Conservation (phyloP, 805 yeast species). For the Candida tibetensis region DNA sequence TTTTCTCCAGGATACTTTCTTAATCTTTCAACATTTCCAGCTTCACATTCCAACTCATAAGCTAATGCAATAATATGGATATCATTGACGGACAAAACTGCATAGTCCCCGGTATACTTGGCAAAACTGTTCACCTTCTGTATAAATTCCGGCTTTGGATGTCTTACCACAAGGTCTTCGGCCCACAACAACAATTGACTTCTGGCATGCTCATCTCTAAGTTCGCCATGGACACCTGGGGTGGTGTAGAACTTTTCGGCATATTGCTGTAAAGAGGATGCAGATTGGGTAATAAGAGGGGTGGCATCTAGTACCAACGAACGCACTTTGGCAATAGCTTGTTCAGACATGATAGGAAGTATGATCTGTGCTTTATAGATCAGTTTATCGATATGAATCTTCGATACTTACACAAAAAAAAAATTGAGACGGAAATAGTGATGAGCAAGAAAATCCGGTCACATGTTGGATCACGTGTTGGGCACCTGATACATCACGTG, state of each 20-base stretch:
- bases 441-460: too few relatives aligned
- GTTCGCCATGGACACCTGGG: slow-evolving; percentile 86
- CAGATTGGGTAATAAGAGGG: slow-evolving; percentile 85
- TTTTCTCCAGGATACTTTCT: slow-evolving; percentile 72
- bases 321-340: slow-evolving; percentile 24
- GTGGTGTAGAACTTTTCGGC: slow-evolving; percentile 81
- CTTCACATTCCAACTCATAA: slow-evolving; percentile 78
- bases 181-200: slow-evolving; percentile 80
- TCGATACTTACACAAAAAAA: too few relatives aligned
- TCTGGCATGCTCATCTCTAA: slow-evolving; percentile 82
- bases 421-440: too few relatives aligned
- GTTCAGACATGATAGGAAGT: not conserved
- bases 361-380: too few relatives aligned
- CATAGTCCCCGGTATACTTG: slow-evolving; percentile 83
- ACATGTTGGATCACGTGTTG: too few relatives aligned
- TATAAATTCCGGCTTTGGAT: slow-evolving; percentile 67
- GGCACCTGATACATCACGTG: too few relatives aligned
- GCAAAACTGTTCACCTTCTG: slow-evolving; percentile 73
- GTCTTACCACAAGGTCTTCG: slow-evolving; percentile 64
- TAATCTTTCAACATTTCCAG: slow-evolving; percentile 65
- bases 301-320: slow-evolving; percentile 89
- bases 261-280: slow-evolving; percentile 63
- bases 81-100: slow-evolving; percentile 88
- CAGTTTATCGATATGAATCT: too few relatives aligned
- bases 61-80: slow-evolving; percentile 88